phyloP scores from a whole-genome alignment of 2,329 filamentous ascomycete species.

The Pseudogymnoascus sp. region DNA sequence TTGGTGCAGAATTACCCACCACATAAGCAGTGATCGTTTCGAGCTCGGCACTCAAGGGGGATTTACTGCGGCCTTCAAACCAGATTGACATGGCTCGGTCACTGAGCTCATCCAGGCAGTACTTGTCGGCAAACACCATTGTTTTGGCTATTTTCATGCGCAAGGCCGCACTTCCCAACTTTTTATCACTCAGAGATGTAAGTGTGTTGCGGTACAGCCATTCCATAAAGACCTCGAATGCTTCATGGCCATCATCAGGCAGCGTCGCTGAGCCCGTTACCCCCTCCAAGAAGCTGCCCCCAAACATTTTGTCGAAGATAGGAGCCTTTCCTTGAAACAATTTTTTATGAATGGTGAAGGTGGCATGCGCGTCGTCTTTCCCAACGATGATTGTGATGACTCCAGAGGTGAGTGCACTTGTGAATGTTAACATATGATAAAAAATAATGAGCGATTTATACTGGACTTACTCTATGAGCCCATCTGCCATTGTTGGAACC shows the following conservation, averaged over 20 bases:
- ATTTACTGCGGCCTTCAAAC: too few relatives aligned
- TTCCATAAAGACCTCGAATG: not conserved
- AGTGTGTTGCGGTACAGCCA: not conserved
- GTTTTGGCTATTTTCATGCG: not conserved
- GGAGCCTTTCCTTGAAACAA: not conserved
- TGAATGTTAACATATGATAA: not conserved
- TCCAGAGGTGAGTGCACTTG: not conserved
- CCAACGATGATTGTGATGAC: not conserved
- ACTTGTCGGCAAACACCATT: not conserved
- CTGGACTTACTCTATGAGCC: not conserved
- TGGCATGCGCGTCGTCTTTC: not conserved
- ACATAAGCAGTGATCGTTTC: not conserved
- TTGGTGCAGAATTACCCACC: not conserved
- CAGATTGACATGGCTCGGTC: not conserved
- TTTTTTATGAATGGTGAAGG: not conserved
- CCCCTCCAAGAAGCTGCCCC: not conserved
- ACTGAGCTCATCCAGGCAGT: not conserved
- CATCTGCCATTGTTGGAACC: not conserved
- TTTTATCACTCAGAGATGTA: not conserved
- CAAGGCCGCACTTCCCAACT: not conserved
- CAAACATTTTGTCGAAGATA: not conserved
- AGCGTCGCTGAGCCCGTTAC: fast-evolving
- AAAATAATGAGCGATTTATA: not conserved
- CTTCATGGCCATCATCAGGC: not conserved
- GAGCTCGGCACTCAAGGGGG: too few relatives aligned